Evolutionary conservation across 495 filamentous ascomycete genomes (phyloP).

Genomic region (Penicillium cinerascens): DNA sequence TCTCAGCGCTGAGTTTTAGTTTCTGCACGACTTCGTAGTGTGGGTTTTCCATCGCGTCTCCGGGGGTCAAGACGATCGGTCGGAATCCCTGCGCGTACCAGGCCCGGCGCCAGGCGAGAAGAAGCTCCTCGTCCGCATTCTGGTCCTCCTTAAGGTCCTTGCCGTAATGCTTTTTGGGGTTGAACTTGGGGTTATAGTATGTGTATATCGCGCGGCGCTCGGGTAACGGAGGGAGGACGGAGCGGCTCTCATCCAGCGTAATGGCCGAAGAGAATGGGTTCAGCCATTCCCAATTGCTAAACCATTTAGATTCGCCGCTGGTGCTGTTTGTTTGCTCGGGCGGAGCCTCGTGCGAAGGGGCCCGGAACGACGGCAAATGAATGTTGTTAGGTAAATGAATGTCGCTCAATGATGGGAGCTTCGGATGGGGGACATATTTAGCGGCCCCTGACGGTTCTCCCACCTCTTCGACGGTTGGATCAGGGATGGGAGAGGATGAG

Average conservation of each 20-base stretch:
- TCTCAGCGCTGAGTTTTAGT: constrained; percentile 46
- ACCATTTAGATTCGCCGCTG: constrained; percentile 77
- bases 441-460: not conserved
- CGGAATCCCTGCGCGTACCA: constrained; percentile 94
- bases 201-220: constrained; percentile 82
- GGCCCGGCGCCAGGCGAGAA: constrained; percentile 85
- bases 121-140: constrained; percentile 70
- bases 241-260: constrained; percentile 79
- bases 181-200: constrained; percentile 70
- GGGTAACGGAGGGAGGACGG: constrained; percentile 77
- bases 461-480: constrained; percentile 20
- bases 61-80: constrained; percentile 73
- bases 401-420: constrained; percentile 38
- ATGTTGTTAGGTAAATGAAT: constrained; percentile 34
- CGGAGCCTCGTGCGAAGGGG: constrained; percentile 70
- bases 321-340: constrained; percentile 78
- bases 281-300: constrained; percentile 82
- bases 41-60: constrained; percentile 82
- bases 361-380: constrained; percentile 53
- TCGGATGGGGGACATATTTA: constrained; percentile 31
- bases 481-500: constrained; percentile 38
- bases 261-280: constrained; percentile 84
- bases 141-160: constrained; percentile 58
- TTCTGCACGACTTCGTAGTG: constrained; percentile 63
- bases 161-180: constrained; percentile 28